These are phyloP conservation scores for Senecio squalidus DNA, from an alignment of 140 eudicot species.

Conservation along the genomic window DNA sequence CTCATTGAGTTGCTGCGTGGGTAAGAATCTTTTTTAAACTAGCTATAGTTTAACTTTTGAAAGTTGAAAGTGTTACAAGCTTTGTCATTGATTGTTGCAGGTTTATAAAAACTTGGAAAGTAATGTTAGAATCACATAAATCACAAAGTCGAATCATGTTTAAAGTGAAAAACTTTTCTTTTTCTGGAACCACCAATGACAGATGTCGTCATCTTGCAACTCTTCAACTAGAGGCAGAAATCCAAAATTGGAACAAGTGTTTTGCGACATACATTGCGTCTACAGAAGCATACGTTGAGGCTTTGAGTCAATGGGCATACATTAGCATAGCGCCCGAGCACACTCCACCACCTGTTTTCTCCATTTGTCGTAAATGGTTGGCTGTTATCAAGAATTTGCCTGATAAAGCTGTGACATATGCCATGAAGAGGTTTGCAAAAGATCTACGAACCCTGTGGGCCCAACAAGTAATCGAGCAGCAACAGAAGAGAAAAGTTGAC, in stretches of 20 bases:
- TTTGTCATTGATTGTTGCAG: constrained; percentile 22
- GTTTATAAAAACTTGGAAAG: constrained; percentile 45
- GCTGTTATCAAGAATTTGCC: constrained; percentile 36
- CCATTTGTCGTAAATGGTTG: constrained; percentile 40
- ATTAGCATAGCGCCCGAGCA: constrained; percentile 23
- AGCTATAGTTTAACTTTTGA: constrained; percentile 10
- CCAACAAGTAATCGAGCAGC: constrained; percentile 49
- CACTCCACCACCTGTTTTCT: constrained; percentile 29
- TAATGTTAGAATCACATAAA: constrained; percentile 42
- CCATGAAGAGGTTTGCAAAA: constrained; percentile 41
- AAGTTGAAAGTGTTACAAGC: constrained; percentile 5
- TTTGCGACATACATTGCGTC: constrained; percentile 32
- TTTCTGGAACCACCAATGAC: constrained; percentile 18
- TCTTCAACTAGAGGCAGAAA: constrained; percentile 51
- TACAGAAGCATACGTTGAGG: constrained; percentile 33
- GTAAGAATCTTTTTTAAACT: constrained; percentile 31
- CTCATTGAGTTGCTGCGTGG: constrained; percentile 48
- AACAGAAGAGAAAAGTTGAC: constrained; percentile 44
- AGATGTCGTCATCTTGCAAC: constrained; percentile 44
- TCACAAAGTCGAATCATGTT: constrained; percentile 40
- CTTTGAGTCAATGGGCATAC: constrained; percentile 38
- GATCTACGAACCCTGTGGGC: constrained; percentile 40
- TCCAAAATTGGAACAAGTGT: constrained; percentile 43
- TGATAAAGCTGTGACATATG: constrained; percentile 24
- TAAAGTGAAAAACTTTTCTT: constrained; percentile 30